Conservation (phyloP, 164 flowering plant genomes). For the Platanus orientalis region DNA sequence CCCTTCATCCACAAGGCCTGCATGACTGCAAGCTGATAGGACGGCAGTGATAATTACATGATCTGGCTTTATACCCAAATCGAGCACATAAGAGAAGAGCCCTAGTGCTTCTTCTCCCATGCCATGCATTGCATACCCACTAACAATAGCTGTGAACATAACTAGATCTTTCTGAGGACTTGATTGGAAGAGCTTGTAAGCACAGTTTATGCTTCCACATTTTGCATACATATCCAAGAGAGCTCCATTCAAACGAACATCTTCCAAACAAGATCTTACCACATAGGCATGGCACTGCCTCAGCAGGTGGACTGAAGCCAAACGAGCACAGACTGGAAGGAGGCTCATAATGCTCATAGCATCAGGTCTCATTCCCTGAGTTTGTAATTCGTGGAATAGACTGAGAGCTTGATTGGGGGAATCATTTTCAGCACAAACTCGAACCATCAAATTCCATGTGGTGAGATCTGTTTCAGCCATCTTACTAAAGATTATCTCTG, state of each 20-base stretch:
- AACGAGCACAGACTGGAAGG: slow-evolving; percentile 56
- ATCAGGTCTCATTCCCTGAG: slow-evolving; percentile 60
- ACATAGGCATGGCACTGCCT: slow-evolving; percentile 71
- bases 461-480: slow-evolving; percentile 59
- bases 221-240: slow-evolving; percentile 66
- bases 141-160: slow-evolving; percentile 72
- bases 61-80: slow-evolving; percentile 55
- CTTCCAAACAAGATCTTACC: slow-evolving; percentile 43
- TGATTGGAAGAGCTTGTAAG: slow-evolving; percentile 49
- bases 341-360: slow-evolving; percentile 60
- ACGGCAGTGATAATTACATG: slow-evolving; percentile 58
- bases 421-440: slow-evolving; percentile 52
- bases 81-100: slow-evolving; percentile 49
- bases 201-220: slow-evolving; percentile 54
- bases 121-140: slow-evolving; percentile 85
- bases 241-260: slow-evolving; percentile 50
- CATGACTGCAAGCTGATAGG: slow-evolving; percentile 78
- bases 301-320: slow-evolving; percentile 51
- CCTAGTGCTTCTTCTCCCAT: slow-evolving; percentile 65
- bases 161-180: slow-evolving; percentile 56
- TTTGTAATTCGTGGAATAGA: slow-evolving; percentile 53
- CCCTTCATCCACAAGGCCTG: slow-evolving; percentile 72
- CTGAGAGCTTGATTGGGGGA: slow-evolving; percentile 37
- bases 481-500: slow-evolving; percentile 32
- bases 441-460: slow-evolving; percentile 77